Base-by-base conservation (phyloP, 495 filamentous ascomycete species). In the Penicillium antarcticum region DNA sequence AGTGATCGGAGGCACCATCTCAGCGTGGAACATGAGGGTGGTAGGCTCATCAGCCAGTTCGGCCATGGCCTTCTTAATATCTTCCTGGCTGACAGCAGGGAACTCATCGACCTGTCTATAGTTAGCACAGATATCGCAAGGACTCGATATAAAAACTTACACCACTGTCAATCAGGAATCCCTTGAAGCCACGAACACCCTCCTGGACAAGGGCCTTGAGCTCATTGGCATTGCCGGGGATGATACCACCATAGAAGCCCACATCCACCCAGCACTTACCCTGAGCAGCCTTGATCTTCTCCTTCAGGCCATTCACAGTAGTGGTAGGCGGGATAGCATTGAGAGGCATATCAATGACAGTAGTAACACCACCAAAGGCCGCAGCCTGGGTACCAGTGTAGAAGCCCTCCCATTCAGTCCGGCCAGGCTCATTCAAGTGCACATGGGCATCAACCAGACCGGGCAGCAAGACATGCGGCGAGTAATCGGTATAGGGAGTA, bases 341-440 rank as follows among this genome's bases (percentile, higher is more conserved):
- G 52, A 98, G 71, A 39, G 94, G 94, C 94, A 98, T 98, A 70
- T 98, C 94, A 62, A 98, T 78, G 21, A 98, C 89, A 4, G 94
- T 97, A n/a, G 94, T 98, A 42, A 97, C 94, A 52, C 94, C 94
- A 16, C 94, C 94, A 66, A 92, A 96, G 43, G 94, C 94, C 9
- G 94, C 94, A 19, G 94, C 94, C 65, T 86, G 80, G 23, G 94
- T 97, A 37, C 94, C 94, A 2, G 91, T 95, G 69, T 85, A 84
- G 79, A 98, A 98, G 19, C 94, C 94, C 63, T 98, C 94, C 94
- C 94, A 98, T 83, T 98, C 94, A 34, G 94, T 97, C 17, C 94
- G 80, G 40, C 94, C 94, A 0, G 94, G 94, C 74, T 98, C 94
- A 62, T 98, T 98, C 60, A 98, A 83, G 69, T 98, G 94, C 29